Evolutionary conservation across 2,329 filamentous ascomycete genomes (phyloP), one percentile per base, ranked within the genome.

Genomic region (Xylaria sp.): DNA sequence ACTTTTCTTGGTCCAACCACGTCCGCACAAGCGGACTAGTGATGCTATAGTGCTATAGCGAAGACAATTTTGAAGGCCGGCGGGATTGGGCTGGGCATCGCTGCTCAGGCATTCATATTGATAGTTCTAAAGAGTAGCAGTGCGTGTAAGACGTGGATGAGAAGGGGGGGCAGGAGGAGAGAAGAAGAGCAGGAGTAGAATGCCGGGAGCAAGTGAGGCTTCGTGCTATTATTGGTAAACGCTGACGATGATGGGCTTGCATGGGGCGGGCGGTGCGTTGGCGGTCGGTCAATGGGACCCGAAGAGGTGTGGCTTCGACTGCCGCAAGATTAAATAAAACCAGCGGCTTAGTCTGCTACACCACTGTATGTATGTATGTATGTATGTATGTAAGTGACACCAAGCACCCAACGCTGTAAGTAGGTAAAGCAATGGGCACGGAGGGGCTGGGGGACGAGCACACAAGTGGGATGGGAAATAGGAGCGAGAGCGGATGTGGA

Each of bases 131-230:
- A 33, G 38, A 31, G 19, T 19, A 31, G 9, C n/a, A 19, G 19
- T 37, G 41, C 43, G 43, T 13, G 19, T 2, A 41, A 33, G 38
- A 21, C 41, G 21, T 53, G 41, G 27, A 57, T 29, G 25, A 37
- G 17, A 41, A 21, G 9, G 47, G 31, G 13, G 31, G 5, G 23
- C 10, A 58, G 44, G 41, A 37, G 25, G 23, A 54, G 38, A 51
- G 38, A 58, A 19, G 55, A 46, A 43, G 41, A 43, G 47, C 46
- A 31, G 44, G 56, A 51, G 54, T 31, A 41, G 44, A 58, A 49
- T 62, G 58, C n/a, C 55, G 49, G 54, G 63, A 43, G 65, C 60
- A 66, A 70, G 66, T 70, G 71, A 70, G 70, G 64, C 59, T 66
- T 65, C 65, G 55, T 33, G 53, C 40, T 64, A 54, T 52, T 53